Base-by-base conservation (phyloP, 192 early-diverging fungal species). In the Linnemannia elongata region DNA sequence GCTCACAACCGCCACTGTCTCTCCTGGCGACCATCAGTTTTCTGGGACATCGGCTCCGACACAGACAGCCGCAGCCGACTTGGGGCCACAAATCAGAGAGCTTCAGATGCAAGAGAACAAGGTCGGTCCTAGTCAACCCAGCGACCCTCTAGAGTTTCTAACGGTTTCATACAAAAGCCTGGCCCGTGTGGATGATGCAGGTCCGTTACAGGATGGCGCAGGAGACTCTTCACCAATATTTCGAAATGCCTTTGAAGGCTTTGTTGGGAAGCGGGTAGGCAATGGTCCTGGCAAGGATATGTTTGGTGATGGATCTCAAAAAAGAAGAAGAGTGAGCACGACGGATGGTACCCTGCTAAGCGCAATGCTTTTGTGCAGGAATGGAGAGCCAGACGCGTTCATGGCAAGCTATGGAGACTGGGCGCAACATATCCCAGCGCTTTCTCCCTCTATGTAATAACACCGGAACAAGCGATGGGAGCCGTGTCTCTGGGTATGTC, bases 251-350 rank as follows among this genome's bases (percentile, higher is more conserved):
- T 86, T 86, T 74, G 84, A 86, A 36, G 84, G 84, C n/a, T 86
- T 86, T 81, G 84, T 86, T 15, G 84, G 84, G 24, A 86, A 86
- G 49, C 74, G 84, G 5, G 30, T 81, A 0, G 84, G 84, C 20
- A 86, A 86, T 74, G 84, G 84, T 4, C 75, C 70, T 33, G 79
- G 84, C 13, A 79, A 81, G 63, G 84, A 86, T n/a, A 52, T 86
- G 70, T 80, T 81, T 60, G 78, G 80, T 38, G 79, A 78, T 35
- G 74, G 60, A 9, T 39, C 75, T 22, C 60, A 41, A 2, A 76
- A 77, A 38, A 54, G 74, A 20, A 33, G 60, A 24, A 77, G 35
- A 6, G 18, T 33, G 15, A 38, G 72, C 38, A 22, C 80, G 42
- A 69, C 80, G 36, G 84, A 86, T 55, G 75, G 68, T 7, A 71